phyloP scores from a whole-genome alignment of 257 asterid genomes.

The Plantago major region DNA sequence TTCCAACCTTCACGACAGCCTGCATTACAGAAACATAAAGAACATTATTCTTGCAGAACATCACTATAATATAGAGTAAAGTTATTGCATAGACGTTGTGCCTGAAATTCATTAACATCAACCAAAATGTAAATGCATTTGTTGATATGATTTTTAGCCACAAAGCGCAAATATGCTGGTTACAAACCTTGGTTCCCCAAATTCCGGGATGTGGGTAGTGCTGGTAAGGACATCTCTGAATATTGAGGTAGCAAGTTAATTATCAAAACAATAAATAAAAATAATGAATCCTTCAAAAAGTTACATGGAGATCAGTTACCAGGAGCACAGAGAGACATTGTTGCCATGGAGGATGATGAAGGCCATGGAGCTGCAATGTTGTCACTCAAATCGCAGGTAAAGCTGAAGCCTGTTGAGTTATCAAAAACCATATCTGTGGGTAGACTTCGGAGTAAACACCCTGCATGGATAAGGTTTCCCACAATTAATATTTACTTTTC shows the following conservation, averaged over 20 bases:
- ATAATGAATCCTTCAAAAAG: not conserved
- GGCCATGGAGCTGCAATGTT: slow-evolving; percentile 99
- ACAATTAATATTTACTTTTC: not conserved
- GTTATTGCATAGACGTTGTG: not conserved
- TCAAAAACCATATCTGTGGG: slow-evolving; percentile 87
- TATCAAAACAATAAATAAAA: slow-evolving; percentile 5
- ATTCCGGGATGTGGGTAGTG: slow-evolving; percentile 72
- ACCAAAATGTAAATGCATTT: not conserved
- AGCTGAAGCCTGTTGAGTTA: slow-evolving; percentile 79
- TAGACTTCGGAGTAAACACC: slow-evolving; percentile 83
- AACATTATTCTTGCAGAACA: slow-evolving; percentile 17
- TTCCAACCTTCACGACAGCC: slow-evolving; percentile 37
- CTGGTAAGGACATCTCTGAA: slow-evolving; percentile 98
- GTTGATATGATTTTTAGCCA: not conserved
- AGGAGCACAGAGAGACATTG: slow-evolving; percentile 95
- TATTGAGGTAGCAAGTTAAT: slow-evolving; percentile 18
- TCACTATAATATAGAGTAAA: not conserved
- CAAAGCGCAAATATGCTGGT: slow-evolving; percentile 1
- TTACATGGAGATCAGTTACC: slow-evolving; percentile 39
- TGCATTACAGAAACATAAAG: slow-evolving; percentile 24
- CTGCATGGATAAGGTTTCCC: slow-evolving; percentile 32
- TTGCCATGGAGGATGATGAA: slow-evolving; percentile 69
- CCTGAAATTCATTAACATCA: not conserved
- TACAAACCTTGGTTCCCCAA: slow-evolving; percentile 53
- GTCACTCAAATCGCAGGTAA: slow-evolving; percentile 85